Base-by-base conservation (phyloP, 164 flowering plant genomes). In the Amborella trichopoda region DNA sequence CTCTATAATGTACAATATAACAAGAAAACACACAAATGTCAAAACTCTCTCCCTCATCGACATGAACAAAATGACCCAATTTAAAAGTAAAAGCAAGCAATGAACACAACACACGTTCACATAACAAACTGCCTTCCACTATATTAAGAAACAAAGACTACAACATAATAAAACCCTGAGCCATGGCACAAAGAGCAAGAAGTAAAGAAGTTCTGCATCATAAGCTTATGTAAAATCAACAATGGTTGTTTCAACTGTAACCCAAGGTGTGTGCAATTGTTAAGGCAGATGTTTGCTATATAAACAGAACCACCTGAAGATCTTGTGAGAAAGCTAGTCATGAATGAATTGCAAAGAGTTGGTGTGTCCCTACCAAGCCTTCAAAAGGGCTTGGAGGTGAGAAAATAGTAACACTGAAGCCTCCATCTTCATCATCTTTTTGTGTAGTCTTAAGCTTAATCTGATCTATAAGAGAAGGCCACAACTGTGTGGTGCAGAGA, bases 191-290 rank as follows among this genome's bases (percentile, higher is more conserved):
- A n/a, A n/a, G n/a, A n/a, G n/a, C n/a, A n/a, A n/a, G n/a, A n/a
- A n/a, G n/a, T n/a, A n/a, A n/a, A n/a, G n/a, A n/a, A n/a, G n/a
- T n/a, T n/a, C n/a, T n/a, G n/a, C n/a, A n/a, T n/a, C n/a, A n/a
- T n/a, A n/a, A n/a, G 17, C 96, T 77, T 65, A 91, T 95, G 96
- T 71, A 74, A 78, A 91, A 63, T 87, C 99, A 23, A n/a, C n/a
- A n/a, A 87, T 77, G 23, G 64, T 40, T 28, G 81, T 56, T 33
- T 87, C 96, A 9, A 87, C 73, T 3, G 69, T 63, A 56, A 84
- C 78, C 70, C 40, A 84, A 66, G 12, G 48, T 40, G 36, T 26
- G 62, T 5, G 90, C 78, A 45, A 78, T 69, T 24, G 76, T 64
- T 59, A 59, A 48, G 58, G 70, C 69, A 46, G 78, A 68, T 6